Conservation (phyloP, 2,329 filamentous ascomycete species). For the Leptographium flavum region DNA sequence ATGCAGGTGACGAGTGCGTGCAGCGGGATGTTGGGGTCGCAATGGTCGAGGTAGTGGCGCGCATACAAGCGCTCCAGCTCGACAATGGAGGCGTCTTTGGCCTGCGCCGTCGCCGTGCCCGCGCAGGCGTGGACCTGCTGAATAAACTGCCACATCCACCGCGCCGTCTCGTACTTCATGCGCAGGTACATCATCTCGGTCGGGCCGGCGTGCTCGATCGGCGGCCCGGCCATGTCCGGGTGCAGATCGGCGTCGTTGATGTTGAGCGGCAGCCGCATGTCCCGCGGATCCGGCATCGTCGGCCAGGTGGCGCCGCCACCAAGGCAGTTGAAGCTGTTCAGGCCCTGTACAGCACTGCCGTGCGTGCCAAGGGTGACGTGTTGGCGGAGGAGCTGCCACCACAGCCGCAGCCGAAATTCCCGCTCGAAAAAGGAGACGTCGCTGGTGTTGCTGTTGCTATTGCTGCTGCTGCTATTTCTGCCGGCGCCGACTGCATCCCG, state of each 20-base stretch:
- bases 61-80: slow-evolving; percentile 16
- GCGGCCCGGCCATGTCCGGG: slow-evolving; percentile 33
- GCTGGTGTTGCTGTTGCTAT: neutral
- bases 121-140: neutral
- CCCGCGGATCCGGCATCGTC: slow-evolving; percentile 20
- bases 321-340: neutral
- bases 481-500: slow-evolving; percentile 16
- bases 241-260: slow-evolving; percentile 38
- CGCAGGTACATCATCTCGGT: slow-evolving; percentile 38
- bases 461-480: neutral
- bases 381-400: slow-evolving; percentile 31
- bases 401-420: slow-evolving; percentile 37
- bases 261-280: slow-evolving; percentile 41
- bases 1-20: slow-evolving; percentile 13
- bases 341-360: neutral
- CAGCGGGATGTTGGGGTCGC: slow-evolving; percentile 17
- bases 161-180: slow-evolving; percentile 18
- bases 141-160: slow-evolving; percentile 14
- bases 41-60: slow-evolving; percentile 11
- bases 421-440: slow-evolving; percentile 34
- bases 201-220: slow-evolving; percentile 32
- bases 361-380: slow-evolving; percentile 1
- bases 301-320: slow-evolving; percentile 25
- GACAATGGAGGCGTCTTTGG: slow-evolving; percentile 13
- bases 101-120: too few species aligned